A percentile compares a stretch with the other conserved stretches of the same genome.
phyloP scores from a whole-genome alignment of 768 basidiomycete species.

The Leccinum subtestaceum region DNA sequence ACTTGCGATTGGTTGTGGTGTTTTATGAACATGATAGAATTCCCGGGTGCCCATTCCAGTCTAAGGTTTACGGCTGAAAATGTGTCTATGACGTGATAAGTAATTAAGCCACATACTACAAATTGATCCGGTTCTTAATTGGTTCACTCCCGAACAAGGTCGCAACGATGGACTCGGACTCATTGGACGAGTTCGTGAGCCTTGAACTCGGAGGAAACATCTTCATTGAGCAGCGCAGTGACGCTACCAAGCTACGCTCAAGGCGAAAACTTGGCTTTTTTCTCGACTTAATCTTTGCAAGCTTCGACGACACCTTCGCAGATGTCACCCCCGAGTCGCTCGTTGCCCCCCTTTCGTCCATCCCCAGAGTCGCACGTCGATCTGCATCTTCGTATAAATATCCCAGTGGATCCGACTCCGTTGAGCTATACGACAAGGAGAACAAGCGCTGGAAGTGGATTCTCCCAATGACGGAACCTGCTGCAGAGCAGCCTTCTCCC shows the following conservation, averaged over 20 bases:
- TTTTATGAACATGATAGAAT: too few relatives aligned
- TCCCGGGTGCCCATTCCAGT: accelerated
- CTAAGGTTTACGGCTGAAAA: too few relatives aligned
- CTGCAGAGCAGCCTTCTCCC: too few relatives aligned
- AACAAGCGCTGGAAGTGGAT: neutral
- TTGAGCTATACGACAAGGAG: neutral
- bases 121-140: neutral
- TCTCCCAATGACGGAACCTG: neutral
- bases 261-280: neutral
- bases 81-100: too few relatives aligned
- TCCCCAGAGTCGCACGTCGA: neutral
- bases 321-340: neutral
- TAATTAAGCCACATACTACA: neutral
- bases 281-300: neutral
- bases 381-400: neutral
- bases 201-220: neutral
- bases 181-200: neutral
- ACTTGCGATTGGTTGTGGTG: neutral
- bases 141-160: neutral
- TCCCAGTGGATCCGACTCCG: neutral
- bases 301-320: neutral
- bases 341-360: neutral
- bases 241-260: neutral
- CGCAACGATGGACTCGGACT: neutral
- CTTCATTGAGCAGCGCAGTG: neutral